Evolutionary conservation across 1,284 basidiomycete genomes (phyloP).

Genomic region (Athelia sp.): DNA sequence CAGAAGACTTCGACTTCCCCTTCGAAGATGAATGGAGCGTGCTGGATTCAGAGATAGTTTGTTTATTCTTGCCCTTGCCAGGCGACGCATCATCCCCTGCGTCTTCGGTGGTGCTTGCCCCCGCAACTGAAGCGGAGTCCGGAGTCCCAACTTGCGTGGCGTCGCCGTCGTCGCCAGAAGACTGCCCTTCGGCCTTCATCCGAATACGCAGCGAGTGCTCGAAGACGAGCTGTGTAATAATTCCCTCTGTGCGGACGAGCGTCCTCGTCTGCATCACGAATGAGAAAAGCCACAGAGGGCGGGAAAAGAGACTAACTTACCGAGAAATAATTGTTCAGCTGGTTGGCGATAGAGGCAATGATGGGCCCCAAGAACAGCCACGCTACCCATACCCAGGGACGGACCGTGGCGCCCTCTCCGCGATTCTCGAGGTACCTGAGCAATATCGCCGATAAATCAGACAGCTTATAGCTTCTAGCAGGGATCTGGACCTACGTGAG

Average conservation of each 20-base stretch:
- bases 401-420: constrained; percentile 28
- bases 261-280: neutral
- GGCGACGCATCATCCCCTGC: neutral
- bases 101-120: neutral
- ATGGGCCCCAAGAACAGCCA: constrained; percentile 34
- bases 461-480: too few species aligned
- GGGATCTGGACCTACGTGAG: constrained; percentile 11
- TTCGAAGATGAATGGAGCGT: neutral
- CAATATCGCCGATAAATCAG: too few species aligned
- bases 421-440: constrained; percentile 38
- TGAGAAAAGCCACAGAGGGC: neutral
- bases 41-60: constrained; percentile 1
- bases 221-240: constrained; percentile 50
- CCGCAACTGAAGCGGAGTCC: neutral
- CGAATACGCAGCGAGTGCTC: constrained; percentile 52
- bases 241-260: neutral
- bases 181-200: constrained; percentile 34
- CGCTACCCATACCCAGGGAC: constrained; percentile 44
- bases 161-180: neutral
- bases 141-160: neutral
- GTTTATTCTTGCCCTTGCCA: neutral
- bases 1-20: constrained; percentile 7
- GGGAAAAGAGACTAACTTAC: constrained; percentile 5
- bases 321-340: constrained; percentile 19
- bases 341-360: constrained; percentile 11